These are phyloP conservation scores for Populus hybrid DNA, from an alignment of 441 rosid species.

Conservation along the genomic window DNA sequence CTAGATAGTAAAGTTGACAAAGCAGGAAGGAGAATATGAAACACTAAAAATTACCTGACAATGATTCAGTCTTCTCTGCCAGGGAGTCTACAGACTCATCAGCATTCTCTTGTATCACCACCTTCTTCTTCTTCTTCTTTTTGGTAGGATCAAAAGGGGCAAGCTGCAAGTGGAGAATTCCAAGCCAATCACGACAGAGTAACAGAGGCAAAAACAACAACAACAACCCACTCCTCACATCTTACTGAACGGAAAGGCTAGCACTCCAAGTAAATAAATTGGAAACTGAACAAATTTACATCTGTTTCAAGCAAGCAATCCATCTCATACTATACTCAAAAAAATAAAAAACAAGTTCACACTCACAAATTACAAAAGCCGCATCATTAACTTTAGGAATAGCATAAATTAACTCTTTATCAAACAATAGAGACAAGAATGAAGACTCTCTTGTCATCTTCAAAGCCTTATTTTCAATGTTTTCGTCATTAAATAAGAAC, in stretches of 20 bases:
- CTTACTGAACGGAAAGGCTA: background rate
- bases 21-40: background rate
- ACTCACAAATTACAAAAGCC: no score
- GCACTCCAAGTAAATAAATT: background rate
- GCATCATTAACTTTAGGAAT: no score
- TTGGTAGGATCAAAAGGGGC: constrained; percentile 74
- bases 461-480: no score
- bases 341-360: no score
- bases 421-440: no score
- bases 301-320: background rate
- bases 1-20: background rate
- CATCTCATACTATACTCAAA: background rate
- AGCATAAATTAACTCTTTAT: no score
- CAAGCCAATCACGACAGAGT: background rate
- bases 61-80: constrained; percentile 61
- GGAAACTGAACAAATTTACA: background rate
- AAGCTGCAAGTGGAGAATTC: constrained; percentile 33
- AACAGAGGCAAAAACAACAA: background rate
- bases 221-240: background rate
- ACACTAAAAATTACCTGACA: constrained; percentile 42
- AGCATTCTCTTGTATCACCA: constrained; percentile 42
- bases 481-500: no score
- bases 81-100: constrained; percentile 57
- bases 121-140: constrained; percentile 81
- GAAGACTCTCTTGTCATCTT: no score